Evolutionary conservation across 1,284 basidiomycete genomes (phyloP).

Genomic region (Cerrena zonata): DNA sequence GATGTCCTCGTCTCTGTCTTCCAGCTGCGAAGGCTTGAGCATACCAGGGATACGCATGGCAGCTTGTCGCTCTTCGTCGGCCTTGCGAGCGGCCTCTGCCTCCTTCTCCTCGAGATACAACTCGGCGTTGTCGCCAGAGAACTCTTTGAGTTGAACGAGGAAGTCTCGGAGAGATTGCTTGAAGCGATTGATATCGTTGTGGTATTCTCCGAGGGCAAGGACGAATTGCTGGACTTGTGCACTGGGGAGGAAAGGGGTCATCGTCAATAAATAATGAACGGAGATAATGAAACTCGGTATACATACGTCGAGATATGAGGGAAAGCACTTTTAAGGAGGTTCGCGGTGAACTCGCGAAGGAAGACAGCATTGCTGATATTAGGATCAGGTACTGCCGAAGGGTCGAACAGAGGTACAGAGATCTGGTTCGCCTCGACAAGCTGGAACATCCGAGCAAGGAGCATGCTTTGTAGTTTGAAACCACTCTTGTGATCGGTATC

Average conservation of each 20-base stretch:
- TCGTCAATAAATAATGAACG: conserved; percentile 1
- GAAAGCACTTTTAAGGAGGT: conserved; percentile 83
- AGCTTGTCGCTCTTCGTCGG: conserved; percentile 77
- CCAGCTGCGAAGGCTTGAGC: conserved; percentile 92
- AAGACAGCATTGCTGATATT: conserved; percentile 78
- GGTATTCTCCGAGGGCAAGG: conserved; percentile 76
- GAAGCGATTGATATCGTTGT: conserved; percentile 88
- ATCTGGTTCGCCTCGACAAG: conserved; percentile 83
- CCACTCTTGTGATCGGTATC: conserved; percentile 99
- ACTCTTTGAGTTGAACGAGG: conserved; percentile 90
- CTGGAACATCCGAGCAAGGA: conserved; percentile 92
- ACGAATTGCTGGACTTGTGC: conserved; percentile 78
- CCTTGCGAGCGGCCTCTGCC: conserved; percentile 64
- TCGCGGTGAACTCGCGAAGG: conserved; percentile 84
- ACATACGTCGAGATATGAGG: conserved; percentile 81
- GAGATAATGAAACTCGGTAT: too few species aligned
- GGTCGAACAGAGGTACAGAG: conserved; percentile 82
- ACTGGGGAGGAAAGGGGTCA: conserved; percentile 28
- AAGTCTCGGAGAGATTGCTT: conserved; percentile 91
- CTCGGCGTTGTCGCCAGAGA: conserved; percentile 81
- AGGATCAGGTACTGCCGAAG: conserved; percentile 67
- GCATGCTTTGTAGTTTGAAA: conserved; percentile 84
- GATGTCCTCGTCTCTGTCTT: conserved; percentile 86
- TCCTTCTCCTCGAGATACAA: conserved; percentile 95
- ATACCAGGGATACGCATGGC: conserved; percentile 97